Evolutionary conservation across 2,329 filamentous ascomycete species (phyloP), one percentile per base, ranked within the genome.

Genomic region (Monosporascus cannonballus): DNA sequence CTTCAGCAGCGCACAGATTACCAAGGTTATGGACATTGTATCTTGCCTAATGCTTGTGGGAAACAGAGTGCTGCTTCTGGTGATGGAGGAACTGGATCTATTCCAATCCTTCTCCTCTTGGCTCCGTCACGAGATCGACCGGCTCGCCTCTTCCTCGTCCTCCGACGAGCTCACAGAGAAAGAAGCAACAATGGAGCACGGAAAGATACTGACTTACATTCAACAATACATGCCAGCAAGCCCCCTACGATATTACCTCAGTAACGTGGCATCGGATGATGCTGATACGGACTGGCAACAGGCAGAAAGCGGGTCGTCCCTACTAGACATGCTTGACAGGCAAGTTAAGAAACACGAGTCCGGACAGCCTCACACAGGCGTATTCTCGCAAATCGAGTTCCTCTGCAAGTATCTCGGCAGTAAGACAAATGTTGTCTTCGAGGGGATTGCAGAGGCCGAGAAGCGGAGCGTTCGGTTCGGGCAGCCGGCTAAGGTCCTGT

Each of bases 91-190:
- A 69, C 79, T 93, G 17, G 79, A 85, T 25, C 80, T 91, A 48
- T 97, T 96, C 62, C 68, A 74, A 2, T 79, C 83, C 5, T 97
- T 96, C 65, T 92, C 89, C 1, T 77, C 79, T 50, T 97, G 93
- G 93, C 74, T 97, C 49, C 84, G 86, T 36, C 81, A 90, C 62
- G 85, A 92, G 63, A 93, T 96, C 54, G 89, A 95, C 58, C 81
- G 86, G 15, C 80, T 93, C 46, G 82, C 83, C 6, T 83, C 86
- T 4, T 73, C 65, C 72, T 87, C 84, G 0, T 76, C 77, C 17
- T 78, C 76, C 7, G 84, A 90, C 22, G 93, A 96, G 57, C 76
- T 88, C 45, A 79, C 84, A 24, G 90, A 93, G 55, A 88, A 87
- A 59, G 89, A 94, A 60, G 84, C 87, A 1, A 81, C 83, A 0